phyloP scores from a whole-genome alignment of 441 rosid genomes.

The Aleurites moluccanus region DNA sequence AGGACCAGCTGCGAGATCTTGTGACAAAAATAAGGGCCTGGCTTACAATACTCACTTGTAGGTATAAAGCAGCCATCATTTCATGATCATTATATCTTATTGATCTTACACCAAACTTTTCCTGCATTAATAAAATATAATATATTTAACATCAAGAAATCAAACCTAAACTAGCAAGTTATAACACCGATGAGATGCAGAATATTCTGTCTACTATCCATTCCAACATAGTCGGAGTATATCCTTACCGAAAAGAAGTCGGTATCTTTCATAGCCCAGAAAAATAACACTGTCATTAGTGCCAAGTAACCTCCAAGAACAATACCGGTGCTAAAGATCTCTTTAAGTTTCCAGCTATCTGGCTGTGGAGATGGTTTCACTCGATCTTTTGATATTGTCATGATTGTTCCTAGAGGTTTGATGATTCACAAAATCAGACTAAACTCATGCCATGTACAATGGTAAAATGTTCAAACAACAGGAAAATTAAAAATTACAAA shows the following conservation, averaged over 20 bases:
- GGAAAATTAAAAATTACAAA: neutral
- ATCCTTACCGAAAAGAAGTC: constrained; percentile 66
- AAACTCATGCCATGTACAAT: constrained; percentile 2
- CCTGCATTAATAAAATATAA: constrained; percentile 36
- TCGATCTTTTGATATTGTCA: constrained; percentile 88
- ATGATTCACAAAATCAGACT: constrained; percentile 10
- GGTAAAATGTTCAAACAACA: neutral
- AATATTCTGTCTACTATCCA: neutral
- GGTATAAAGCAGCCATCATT: constrained; percentile 82
- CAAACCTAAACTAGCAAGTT: neutral
- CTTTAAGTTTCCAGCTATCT: constrained; percentile 86
- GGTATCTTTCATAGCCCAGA: constrained; percentile 73
- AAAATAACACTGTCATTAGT: constrained; percentile 77
- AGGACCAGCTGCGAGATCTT: constrained; percentile 94
- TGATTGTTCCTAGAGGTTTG: constrained; percentile 63
- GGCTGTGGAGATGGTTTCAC: constrained; percentile 92
- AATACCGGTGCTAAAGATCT: constrained; percentile 71
- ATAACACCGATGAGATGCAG: constrained; percentile 1
- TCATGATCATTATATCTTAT: constrained; percentile 33
- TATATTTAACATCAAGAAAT: constrained; percentile 15
- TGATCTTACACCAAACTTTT: constrained; percentile 59
- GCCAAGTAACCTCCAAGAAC: constrained; percentile 93
- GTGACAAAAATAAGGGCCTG: constrained; percentile 92
- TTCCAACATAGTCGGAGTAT: neutral
- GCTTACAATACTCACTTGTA: constrained; percentile 89